These are phyloP conservation scores for Neurospora pannonica DNA, from an alignment of 495 filamentous ascomycete species.

Conservation along the genomic window DNA sequence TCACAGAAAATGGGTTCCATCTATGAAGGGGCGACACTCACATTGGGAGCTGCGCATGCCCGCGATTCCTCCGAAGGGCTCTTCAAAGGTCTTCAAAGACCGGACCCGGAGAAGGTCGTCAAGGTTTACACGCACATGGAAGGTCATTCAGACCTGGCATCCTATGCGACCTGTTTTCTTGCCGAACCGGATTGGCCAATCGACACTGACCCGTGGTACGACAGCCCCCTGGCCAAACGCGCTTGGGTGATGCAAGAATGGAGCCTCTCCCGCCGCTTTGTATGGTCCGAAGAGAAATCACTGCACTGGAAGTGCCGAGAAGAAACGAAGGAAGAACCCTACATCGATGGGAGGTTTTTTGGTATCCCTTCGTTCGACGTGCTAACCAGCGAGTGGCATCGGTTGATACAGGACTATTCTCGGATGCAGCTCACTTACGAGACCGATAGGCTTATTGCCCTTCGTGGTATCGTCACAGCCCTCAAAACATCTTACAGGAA, in stretches of 20 bases:
- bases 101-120: not conserved
- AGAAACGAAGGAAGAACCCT: not conserved
- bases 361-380: too few species aligned
- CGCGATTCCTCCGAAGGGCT: not conserved
- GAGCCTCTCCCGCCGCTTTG: not conserved
- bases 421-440: not conserved
- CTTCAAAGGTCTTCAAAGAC: not conserved
- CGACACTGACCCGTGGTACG: not conserved
- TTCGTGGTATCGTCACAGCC: not conserved
- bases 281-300: not conserved
- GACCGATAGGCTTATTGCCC: not conserved
- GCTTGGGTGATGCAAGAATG: not conserved
- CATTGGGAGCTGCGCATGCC: not conserved
- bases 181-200: not conserved
- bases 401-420: rapidly evolving
- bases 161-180: not conserved
- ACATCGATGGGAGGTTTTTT: not conserved
- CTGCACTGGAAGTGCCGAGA: not conserved
- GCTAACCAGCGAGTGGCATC: not conserved
- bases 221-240: not conserved
- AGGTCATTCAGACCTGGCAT: not conserved
- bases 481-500: not conserved
- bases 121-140: not conserved
- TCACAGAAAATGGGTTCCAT: not conserved
- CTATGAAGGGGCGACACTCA: not conserved